Evolutionary conservation across 306 rosid species (phyloP).

Genomic region (Begonia peltatifolia): DNA sequence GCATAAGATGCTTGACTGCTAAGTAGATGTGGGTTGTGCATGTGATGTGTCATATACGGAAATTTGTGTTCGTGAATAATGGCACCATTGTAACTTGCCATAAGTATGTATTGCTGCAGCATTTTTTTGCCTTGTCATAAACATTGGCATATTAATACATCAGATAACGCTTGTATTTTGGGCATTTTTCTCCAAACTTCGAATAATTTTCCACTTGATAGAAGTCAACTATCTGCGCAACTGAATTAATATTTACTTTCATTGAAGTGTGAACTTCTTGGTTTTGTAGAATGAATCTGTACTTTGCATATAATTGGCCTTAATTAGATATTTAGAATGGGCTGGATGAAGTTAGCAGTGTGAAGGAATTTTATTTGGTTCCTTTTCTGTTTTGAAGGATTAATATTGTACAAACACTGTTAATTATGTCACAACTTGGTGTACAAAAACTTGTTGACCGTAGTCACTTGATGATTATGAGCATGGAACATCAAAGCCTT

Average conservation of each 20-base stretch:
- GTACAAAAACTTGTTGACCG: too few species aligned
- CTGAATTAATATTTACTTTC: background rate
- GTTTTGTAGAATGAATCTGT: background rate
- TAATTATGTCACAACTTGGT: too few species aligned
- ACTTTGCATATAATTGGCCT: background rate
- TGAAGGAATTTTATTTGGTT: too few species aligned
- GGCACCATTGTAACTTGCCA: background rate
- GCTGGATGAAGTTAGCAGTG: background rate
- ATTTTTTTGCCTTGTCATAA: too few species aligned
- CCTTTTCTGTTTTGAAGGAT: too few species aligned
- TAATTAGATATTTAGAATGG: background rate
- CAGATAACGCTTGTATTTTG: too few species aligned
- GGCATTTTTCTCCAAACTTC: background rate
- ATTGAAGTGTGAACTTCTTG: background rate
- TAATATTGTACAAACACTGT: too few species aligned
- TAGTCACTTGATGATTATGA: too few species aligned
- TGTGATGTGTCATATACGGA: background rate
- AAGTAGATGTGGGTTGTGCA: background rate
- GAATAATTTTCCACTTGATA: background rate
- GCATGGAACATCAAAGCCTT: too few species aligned
- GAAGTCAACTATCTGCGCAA: background rate
- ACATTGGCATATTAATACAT: too few species aligned
- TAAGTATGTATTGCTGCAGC: background rate
- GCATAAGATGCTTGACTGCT: constrained; percentile 24
- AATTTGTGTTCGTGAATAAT: constrained; percentile 1